Conservation (phyloP, 805 yeast genomes). For the Yamadazyma tumulicola region DNA sequence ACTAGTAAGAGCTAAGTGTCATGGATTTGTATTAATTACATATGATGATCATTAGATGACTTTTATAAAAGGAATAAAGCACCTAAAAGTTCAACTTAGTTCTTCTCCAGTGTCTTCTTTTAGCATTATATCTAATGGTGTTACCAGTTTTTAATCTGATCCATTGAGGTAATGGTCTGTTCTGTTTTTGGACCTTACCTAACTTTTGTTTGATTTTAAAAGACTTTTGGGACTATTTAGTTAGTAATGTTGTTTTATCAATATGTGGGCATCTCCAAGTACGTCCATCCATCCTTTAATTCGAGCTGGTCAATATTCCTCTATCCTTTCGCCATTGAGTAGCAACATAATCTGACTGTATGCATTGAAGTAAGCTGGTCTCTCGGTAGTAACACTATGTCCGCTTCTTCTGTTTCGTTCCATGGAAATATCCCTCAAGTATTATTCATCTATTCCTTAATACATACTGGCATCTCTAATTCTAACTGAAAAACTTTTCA, state of each 20-base stretch:
- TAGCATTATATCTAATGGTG: constrained; percentile 98
- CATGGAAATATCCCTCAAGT: too few species aligned
- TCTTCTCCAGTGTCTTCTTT: constrained; percentile 99
- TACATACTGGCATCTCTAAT: constrained; percentile 44
- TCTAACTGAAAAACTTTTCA: constrained; percentile 6
- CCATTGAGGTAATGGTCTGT: constrained; percentile 99
- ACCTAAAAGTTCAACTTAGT: constrained; percentile 94
- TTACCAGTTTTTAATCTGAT: constrained; percentile 96
- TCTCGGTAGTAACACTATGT: too few species aligned
- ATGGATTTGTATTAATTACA: constrained; percentile 9
- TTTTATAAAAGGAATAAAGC: constrained; percentile 1
- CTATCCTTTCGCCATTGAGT: too few species aligned
- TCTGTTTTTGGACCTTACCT: constrained; percentile 98
- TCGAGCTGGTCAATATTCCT: too few species aligned
- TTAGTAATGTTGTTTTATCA: constrained; percentile 25
- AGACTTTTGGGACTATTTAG: constrained; percentile 80
- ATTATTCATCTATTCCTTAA: too few species aligned
- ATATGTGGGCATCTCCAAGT: too few species aligned
- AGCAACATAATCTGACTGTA: too few species aligned
- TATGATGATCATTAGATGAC: constrained; percentile 6
- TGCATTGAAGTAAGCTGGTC: too few species aligned
- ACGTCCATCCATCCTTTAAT: too few species aligned
- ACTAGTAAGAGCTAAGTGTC: background rate
- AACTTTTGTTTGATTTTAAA: constrained; percentile 97
- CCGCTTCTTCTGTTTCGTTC: too few species aligned